Base-by-base conservation (phyloP, 2,329 filamentous ascomycete genomes). In the Thielaviopsis euricoi region DNA sequence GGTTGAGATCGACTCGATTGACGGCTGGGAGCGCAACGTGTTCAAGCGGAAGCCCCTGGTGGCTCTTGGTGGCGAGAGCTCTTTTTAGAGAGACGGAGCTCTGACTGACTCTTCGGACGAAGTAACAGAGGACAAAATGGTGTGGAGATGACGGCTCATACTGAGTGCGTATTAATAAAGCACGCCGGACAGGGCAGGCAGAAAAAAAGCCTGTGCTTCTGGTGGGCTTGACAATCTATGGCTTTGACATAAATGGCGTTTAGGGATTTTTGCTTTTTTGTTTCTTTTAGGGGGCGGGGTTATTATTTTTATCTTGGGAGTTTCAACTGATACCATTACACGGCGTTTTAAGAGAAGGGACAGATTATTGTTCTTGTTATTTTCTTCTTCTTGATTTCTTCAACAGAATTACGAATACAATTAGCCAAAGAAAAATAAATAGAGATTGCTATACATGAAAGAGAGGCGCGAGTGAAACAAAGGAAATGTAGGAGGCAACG, bases 11-110 rank as follows among this genome's bases (percentile, higher is more conserved):
- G 77, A 81, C 61, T 73, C 73, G 0, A 73, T 78, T 49, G 81
- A 85, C 65, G 81, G 82, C 1, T 85, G 82, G 82, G 80, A 81
- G 63, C 71, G 77, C 33, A 79, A 71, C 57, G 72, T 77, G 2
- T 82, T 83, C 64, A 67, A 71, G 1, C 71, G 66, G 59, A 66
- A 71, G 61, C 75, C 77, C 5, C n/a, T 60, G 19, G 19, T n/a
- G 19, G 40, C 53, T 17, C 26, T 51, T n/a, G 23, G n/a, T 23
- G 26, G 23, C 37, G 54, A 55, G 21, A 54, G 26, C 15, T 21
- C 57, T 19, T 59, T 49, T 52, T 59, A 59, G 53, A 59, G 19
- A 19, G 43, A 37, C 43, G n/a, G n/a, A n/a, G n/a, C n/a, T n/a
- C n/a, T n/a, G n/a, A n/a, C n/a, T n/a, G 19, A 43, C 23, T 43